phyloP scores from a whole-genome alignment of 768 basidiomycete species.

The Leccinum longicurvipes region DNA sequence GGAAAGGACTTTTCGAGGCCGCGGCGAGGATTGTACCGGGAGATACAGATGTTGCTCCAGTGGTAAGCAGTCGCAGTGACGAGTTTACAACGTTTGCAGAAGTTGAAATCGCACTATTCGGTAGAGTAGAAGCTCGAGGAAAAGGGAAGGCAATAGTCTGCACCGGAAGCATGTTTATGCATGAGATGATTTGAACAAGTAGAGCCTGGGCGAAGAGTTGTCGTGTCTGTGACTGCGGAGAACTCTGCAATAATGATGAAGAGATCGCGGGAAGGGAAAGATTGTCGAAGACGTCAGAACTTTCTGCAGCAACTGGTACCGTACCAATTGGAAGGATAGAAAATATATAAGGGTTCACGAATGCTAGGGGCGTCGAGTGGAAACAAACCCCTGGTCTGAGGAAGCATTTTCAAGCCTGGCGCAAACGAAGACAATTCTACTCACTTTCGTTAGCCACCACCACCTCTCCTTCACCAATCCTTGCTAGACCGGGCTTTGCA shows the following conservation, averaged over 20 bases:
- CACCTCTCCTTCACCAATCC: conserved; percentile 57
- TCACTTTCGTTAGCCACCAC: conserved; percentile 78
- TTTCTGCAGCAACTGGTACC: conserved; percentile 36
- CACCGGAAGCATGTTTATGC: conserved; percentile 55
- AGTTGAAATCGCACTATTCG: conserved; percentile 3
- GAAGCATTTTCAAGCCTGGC: neutral
- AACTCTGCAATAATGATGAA: conserved; percentile 15
- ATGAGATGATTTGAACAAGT: conserved; percentile 68
- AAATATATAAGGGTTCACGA: conserved; percentile 74
- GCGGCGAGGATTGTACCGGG: conserved; percentile 29
- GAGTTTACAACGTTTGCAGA: conserved; percentile 11
- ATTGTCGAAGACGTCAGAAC: conserved; percentile 17
- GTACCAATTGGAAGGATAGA: conserved; percentile 70
- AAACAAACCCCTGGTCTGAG: conserved; percentile 69
- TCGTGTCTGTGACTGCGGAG: conserved; percentile 22
- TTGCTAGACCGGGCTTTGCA: conserved; percentile 55
- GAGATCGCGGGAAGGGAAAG: conserved; percentile 5
- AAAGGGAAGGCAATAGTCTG: conserved; percentile 70
- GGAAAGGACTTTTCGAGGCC: conserved; percentile 29
- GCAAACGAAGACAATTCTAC: conserved; percentile 23
- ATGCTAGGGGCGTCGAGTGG: conserved; percentile 46
- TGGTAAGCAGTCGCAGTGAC: too few relatives aligned
- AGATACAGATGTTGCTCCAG: too few relatives aligned
- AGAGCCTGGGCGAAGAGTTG: conserved; percentile 50
- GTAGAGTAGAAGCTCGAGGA: conserved; percentile 28